Conservation (phyloP, 2,329 filamentous ascomycete genomes). For the Venturiaceae sp. region DNA sequence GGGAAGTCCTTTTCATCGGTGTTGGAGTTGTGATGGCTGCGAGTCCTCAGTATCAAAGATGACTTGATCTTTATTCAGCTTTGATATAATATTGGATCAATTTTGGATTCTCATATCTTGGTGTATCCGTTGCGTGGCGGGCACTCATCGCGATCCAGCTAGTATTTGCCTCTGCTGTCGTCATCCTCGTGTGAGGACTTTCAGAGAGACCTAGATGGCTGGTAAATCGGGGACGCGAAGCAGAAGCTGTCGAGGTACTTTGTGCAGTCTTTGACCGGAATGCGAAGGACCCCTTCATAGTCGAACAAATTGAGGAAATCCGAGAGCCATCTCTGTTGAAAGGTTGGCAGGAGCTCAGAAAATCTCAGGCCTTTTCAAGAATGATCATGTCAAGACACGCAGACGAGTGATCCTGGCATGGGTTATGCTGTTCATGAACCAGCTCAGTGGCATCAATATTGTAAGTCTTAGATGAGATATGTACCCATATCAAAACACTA, state of each 20-base stretch:
- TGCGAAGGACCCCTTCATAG: constrained; percentile 20
- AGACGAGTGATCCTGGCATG: constrained; percentile 37
- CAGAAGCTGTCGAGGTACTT: constrained; percentile 20
- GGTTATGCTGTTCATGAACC: constrained; percentile 41
- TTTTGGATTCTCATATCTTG: constrained; percentile 21
- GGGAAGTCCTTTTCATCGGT: constrained; percentile 29
- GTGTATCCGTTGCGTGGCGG: constrained; percentile 19
- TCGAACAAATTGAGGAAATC: background rate
- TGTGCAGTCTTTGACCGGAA: constrained; percentile 32
- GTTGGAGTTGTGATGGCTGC: constrained; percentile 25
- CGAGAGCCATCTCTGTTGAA: constrained; percentile 25
- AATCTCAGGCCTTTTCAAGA: constrained; percentile 32
- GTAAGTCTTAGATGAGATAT: constrained; percentile 12
- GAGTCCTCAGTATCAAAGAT: constrained; percentile 1
- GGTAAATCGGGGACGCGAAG: constrained; percentile 15
- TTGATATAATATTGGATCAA: constrained; percentile 17
- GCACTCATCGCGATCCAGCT: constrained; percentile 23
- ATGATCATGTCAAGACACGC: constrained; percentile 33
- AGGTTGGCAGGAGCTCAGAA: constrained; percentile 21
- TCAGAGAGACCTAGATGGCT: constrained; percentile 21
- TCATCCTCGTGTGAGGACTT: constrained; percentile 17
- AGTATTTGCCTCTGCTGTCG: constrained; percentile 21
- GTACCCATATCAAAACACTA: background rate
- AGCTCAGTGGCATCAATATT: constrained; percentile 36
- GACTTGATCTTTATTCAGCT: background rate